Evolutionary conservation across 441 rosid genomes (phyloP).

Genomic region (Aleurites moluccanus): DNA sequence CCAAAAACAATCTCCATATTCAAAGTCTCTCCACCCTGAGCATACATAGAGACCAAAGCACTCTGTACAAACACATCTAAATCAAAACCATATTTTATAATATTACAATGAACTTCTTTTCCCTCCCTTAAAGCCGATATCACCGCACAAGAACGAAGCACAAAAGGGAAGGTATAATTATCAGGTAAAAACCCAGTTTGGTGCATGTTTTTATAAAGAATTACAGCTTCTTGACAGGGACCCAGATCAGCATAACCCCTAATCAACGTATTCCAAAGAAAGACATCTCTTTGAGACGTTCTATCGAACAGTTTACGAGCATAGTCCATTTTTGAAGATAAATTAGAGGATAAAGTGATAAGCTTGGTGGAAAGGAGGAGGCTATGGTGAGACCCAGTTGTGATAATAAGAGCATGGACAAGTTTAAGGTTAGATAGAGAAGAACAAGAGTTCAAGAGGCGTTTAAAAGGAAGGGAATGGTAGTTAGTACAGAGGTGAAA

Average conservation of each 20-base stretch:
- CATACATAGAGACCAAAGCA: too few relatives aligned
- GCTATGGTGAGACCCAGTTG: conserved; percentile 1
- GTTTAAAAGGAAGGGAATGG: conserved; percentile 2
- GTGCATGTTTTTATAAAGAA: conserved; percentile 5
- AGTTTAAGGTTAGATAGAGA: conserved; percentile 11
- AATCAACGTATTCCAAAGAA: conserved; percentile 17
- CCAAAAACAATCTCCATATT: conserved; percentile 11
- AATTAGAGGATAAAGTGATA: not conserved
- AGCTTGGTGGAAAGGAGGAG: conserved; percentile 14
- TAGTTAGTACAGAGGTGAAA: not conserved
- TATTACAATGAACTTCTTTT: conserved; percentile 10
- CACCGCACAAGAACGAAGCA: conserved; percentile 13
- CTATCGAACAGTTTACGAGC: conserved; percentile 11
- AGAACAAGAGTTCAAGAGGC: conserved; percentile 14
- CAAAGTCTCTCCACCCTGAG: not conserved
- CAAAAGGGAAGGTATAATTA: conserved; percentile 14
- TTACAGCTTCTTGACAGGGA: conserved; percentile 15
- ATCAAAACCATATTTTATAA: too few relatives aligned
- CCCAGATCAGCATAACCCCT: conserved; percentile 19
- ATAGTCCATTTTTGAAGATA: conserved; percentile 13
- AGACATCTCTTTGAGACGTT: conserved; percentile 16
- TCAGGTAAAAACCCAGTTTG: conserved; percentile 14
- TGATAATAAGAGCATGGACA: not conserved
- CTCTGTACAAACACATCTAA: too few relatives aligned
- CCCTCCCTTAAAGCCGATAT: conserved; percentile 16